A percentile compares a stretch with the other conserved stretches of the same genome.
These are phyloP conservation scores for Blastocystis sp. DNA, from an alignment of 352 stramenopile genomes.

Conservation along the genomic window DNA sequence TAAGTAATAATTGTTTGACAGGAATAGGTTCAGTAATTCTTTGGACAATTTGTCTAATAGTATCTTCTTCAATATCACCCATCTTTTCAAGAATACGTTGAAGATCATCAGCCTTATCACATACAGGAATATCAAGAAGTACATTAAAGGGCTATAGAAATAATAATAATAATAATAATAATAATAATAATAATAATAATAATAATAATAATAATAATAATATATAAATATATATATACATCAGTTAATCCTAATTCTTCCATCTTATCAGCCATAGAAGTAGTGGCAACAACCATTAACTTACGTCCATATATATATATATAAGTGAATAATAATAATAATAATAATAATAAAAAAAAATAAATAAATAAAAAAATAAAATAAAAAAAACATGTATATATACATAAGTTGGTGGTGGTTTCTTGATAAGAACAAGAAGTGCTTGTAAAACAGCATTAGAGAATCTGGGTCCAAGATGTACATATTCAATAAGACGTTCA, in stretches of 20 bases:
- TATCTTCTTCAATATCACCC: constrained; percentile 24
- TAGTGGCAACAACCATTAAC: constrained; percentile 44
- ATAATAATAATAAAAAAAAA: no score
- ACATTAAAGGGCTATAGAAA: constrained; percentile 35
- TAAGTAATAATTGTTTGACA: constrained; percentile 30
- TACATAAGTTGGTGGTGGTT: constrained; percentile 69
- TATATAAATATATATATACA: neutral
- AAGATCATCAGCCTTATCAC: constrained; percentile 16
- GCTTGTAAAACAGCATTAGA: constrained; percentile 92
- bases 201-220: no score
- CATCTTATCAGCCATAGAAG: constrained; percentile 43
- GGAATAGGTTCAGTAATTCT: constrained; percentile 26
- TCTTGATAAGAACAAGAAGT: constrained; percentile 89
- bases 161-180: no score
- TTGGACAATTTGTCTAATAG: constrained; percentile 16
- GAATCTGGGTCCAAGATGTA: constrained; percentile 77
- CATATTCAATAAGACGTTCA: constrained; percentile 91
- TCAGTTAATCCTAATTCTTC: constrained; percentile 35
- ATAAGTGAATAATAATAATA: no score
- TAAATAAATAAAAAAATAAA: no score
- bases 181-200: no score
- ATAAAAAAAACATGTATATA: no score
- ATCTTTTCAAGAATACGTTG: constrained; percentile 13
- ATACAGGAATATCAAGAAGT: constrained; percentile 26
- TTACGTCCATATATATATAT: constrained; percentile 74